Conservation (phyloP, 23 red algal species). For the Chondrus crispus region DNA sequence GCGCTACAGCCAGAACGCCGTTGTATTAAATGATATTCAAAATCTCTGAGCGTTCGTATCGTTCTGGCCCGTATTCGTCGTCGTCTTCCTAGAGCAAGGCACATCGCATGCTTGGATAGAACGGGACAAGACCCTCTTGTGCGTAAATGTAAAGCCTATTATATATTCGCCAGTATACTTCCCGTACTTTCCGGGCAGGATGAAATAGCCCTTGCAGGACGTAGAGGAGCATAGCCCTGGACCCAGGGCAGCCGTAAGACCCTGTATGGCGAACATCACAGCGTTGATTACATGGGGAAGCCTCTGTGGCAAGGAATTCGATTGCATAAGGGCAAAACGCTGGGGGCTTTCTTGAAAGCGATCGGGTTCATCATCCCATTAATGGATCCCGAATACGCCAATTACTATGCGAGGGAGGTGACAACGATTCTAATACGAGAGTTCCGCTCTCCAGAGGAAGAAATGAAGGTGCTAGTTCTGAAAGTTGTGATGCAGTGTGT, state of each 20-base stretch:
- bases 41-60: constrained; percentile 49
- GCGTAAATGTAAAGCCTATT: constrained; percentile 76
- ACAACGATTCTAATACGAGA: constrained; percentile 77
- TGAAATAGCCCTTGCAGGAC: constrained; percentile 92
- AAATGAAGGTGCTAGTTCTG: constrained; percentile 89
- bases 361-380: constrained; percentile 81
- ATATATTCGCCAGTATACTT: constrained; percentile 94
- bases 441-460: constrained; percentile 82
- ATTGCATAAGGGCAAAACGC: constrained; percentile 75
- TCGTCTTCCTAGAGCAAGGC: constrained; percentile 17
- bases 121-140: constrained; percentile 70
- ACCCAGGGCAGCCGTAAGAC: constrained; percentile 69
- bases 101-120: constrained; percentile 65
- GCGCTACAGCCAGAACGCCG: too few relatives aligned
- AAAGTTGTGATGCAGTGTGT: constrained; percentile 84
- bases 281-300: constrained; percentile 80
- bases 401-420: constrained; percentile 83
- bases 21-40: too few relatives aligned
- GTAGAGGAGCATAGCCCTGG: constrained; percentile 75
- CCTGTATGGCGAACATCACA: constrained; percentile 86
- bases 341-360: constrained; percentile 87
- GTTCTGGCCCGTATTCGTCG: constrained; percentile 17
- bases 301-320: constrained; percentile 88
- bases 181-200: constrained; percentile 80
- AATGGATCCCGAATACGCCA: constrained; percentile 88